A percentile compares a stretch with the other conserved stretches of the same genome.
These are phyloP conservation scores for Penicillium sp. DNA, from an alignment of 2,329 filamentous ascomycete species.

Conservation along the genomic window DNA sequence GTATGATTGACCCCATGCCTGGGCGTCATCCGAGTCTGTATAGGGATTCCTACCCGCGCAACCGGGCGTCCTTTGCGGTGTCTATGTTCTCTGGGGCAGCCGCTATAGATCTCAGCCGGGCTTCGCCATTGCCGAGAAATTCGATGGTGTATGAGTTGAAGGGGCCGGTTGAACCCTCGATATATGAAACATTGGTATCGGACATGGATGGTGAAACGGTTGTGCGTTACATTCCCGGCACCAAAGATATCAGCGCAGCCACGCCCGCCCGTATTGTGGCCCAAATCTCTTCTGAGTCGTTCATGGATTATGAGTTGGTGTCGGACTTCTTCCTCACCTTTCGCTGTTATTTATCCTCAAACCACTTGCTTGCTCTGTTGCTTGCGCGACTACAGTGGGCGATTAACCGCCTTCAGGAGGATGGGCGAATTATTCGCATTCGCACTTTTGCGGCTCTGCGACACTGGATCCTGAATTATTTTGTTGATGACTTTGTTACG, in stretches of 20 bases:
- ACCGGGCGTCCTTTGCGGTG: constrained; percentile 36
- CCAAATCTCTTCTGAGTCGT: constrained; percentile 93
- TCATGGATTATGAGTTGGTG: constrained; percentile 93
- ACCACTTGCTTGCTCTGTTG: constrained; percentile 78
- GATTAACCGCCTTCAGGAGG: constrained; percentile 74
- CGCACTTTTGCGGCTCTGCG: constrained; percentile 92
- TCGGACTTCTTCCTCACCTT: constrained; percentile 98
- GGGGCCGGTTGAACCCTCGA: constrained; percentile 61
- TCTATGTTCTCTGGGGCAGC: constrained; percentile 39
- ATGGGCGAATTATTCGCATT: constrained; percentile 90
- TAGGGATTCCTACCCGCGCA: constrained; percentile 24
- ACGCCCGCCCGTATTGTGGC: constrained; percentile 89
- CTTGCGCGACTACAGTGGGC: constrained; percentile 87
- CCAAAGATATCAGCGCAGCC: constrained; percentile 79
- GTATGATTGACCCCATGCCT: constrained; percentile 26
- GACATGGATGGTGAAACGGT: constrained; percentile 80
- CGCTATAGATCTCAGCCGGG: constrained; percentile 33
- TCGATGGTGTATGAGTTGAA: constrained; percentile 53
- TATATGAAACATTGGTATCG: constrained; percentile 80
- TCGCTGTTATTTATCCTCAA: constrained; percentile 77
- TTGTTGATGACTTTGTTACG: constrained; percentile 86
- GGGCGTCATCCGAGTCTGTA: constrained; percentile 27
- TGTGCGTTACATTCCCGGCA: constrained; percentile 74
- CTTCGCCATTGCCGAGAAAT: constrained; percentile 37
- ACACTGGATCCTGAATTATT: constrained; percentile 98